These are phyloP conservation scores for Aspergillus tamarii DNA, from an alignment of 2,329 filamentous ascomycete species.

Conservation along the genomic window DNA sequence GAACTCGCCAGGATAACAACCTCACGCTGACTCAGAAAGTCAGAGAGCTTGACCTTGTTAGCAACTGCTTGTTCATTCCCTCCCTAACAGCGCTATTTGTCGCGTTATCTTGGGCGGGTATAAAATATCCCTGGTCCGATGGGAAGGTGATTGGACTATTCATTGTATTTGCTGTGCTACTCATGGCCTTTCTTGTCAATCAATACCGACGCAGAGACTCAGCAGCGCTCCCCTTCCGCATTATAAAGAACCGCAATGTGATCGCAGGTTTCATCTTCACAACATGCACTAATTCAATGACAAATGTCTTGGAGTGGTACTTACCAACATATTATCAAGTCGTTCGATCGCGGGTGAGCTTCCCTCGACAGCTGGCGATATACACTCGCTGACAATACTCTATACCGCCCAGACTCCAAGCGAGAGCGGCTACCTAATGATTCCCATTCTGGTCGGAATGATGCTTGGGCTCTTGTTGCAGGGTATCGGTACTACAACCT, in stretches of 20 bases:
- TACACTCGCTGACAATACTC: neutral
- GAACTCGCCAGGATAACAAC: slow-evolving; percentile 4
- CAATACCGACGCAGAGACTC: slow-evolving; percentile 35
- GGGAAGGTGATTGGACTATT: slow-evolving; percentile 37
- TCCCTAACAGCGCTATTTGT: slow-evolving; percentile 31
- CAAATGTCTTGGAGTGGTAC: slow-evolving; percentile 32
- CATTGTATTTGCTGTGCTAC: slow-evolving; percentile 34
- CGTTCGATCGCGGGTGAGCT: slow-evolving; percentile 25
- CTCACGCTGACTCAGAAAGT: slow-evolving; percentile 30
- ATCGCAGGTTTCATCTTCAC: slow-evolving; percentile 30
- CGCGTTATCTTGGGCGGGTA: slow-evolving; percentile 41
- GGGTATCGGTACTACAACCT: slow-evolving; percentile 23
- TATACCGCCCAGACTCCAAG: slow-evolving; percentile 16
- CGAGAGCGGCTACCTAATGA: slow-evolving; percentile 31
- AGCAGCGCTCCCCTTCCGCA: slow-evolving; percentile 37
- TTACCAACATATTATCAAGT: slow-evolving; percentile 42
- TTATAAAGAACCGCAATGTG: slow-evolving; percentile 34
- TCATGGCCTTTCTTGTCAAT: slow-evolving; percentile 31
- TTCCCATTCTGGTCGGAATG: slow-evolving; percentile 29
- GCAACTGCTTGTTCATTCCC: slow-evolving; percentile 37
- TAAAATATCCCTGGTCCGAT: slow-evolving; percentile 38
- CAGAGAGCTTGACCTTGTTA: slow-evolving; percentile 34
- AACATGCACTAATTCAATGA: slow-evolving; percentile 27
- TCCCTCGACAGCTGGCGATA: too few species aligned
- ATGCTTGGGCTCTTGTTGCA: slow-evolving; percentile 27